phyloP scores from a whole-genome alignment of 1,284 basidiomycete species.

The Pholiota adiposa region DNA sequence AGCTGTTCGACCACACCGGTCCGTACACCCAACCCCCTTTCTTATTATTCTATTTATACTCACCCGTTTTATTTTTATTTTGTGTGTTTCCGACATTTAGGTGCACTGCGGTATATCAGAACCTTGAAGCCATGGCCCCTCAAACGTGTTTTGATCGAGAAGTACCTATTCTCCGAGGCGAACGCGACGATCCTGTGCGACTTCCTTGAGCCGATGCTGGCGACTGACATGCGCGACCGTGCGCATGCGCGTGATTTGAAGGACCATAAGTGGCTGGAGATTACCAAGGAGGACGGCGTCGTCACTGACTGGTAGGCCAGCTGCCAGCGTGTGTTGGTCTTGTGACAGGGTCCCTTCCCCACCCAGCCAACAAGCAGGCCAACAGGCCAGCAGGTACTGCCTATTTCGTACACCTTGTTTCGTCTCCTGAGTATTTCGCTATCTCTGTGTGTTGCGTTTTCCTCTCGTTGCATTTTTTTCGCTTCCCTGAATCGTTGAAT shows the following conservation, averaged over 20 bases:
- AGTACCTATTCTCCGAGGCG: slow-evolving; percentile 71
- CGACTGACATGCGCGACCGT: slow-evolving; percentile 70
- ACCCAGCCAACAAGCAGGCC: too few relatives aligned
- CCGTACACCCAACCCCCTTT: slow-evolving; percentile 29
- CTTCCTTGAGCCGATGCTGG: slow-evolving; percentile 84
- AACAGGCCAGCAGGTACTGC: too few relatives aligned
- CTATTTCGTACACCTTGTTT: background rate
- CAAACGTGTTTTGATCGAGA: slow-evolving; percentile 82
- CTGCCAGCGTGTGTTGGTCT: background rate
- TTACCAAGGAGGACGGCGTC: slow-evolving; percentile 47
- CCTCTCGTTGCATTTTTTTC: background rate
- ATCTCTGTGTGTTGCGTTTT: background rate
- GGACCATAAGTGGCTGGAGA: slow-evolving; percentile 74
- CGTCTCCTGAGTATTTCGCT: background rate
- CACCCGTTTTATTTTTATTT: background rate
- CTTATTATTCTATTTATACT: background rate
- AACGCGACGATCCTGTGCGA: slow-evolving; percentile 65
- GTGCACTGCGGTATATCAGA: slow-evolving; percentile 76
- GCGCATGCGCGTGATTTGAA: slow-evolving; percentile 75
- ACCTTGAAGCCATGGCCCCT: slow-evolving; percentile 86
- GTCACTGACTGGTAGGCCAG: slow-evolving; percentile 53
- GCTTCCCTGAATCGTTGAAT: background rate
- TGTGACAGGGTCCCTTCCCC: background rate
- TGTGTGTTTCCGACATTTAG: slow-evolving; percentile 30
- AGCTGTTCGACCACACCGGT: slow-evolving; percentile 84